These are phyloP conservation scores for Saturnispora diversa DNA, from an alignment of 805 yeast species.

Conservation along the genomic window DNA sequence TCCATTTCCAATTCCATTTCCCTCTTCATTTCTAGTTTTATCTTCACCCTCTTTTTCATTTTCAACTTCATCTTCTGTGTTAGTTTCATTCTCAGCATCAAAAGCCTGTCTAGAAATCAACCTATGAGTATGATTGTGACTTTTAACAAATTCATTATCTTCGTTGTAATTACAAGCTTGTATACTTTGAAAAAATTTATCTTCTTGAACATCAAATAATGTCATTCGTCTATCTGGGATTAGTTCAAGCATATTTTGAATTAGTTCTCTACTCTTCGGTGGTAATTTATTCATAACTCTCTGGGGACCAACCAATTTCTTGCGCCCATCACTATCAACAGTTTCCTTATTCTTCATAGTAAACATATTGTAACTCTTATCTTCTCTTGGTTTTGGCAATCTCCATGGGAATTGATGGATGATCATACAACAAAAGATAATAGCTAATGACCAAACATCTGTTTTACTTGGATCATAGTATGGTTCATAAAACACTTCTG, in stretches of 20 bases:
- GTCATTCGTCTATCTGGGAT: slow-evolving; percentile 50
- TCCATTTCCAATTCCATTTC: no score
- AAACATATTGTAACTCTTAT: slow-evolving; percentile 67
- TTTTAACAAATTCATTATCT: slow-evolving; percentile 22
- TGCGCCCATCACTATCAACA: slow-evolving; percentile 23
- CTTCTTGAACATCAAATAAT: slow-evolving; percentile 47
- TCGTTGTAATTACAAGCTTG: slow-evolving; percentile 40
- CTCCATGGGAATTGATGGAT: slow-evolving; percentile 92
- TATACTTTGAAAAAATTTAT: slow-evolving; percentile 52
- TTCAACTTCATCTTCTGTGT: slow-evolving; percentile 26
- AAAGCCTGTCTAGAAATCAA: slow-evolving; percentile 61
- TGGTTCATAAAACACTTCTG: slow-evolving; percentile 60
- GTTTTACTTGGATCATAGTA: slow-evolving; percentile 78
- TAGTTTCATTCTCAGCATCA: slow-evolving; percentile 19
- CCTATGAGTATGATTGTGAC: slow-evolving; percentile 52
- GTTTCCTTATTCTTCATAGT: slow-evolving; percentile 25
- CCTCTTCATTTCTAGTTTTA: no score
- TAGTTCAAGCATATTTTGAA: slow-evolving; percentile 57
- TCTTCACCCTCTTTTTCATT: slow-evolving; percentile 11
- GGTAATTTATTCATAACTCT: slow-evolving; percentile 69
- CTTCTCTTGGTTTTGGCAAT: slow-evolving; percentile 62
- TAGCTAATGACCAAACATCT: slow-evolving; percentile 92
- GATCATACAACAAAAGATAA: slow-evolving; percentile 85
- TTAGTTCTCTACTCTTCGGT: slow-evolving; percentile 48
- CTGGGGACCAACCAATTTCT: slow-evolving; percentile 49